A percentile compares a stretch with the other conserved stretches of the same genome.
Conservation (phyloP, 2,329 filamentous ascomycete genomes). For the Hypoxylon sp. region DNA sequence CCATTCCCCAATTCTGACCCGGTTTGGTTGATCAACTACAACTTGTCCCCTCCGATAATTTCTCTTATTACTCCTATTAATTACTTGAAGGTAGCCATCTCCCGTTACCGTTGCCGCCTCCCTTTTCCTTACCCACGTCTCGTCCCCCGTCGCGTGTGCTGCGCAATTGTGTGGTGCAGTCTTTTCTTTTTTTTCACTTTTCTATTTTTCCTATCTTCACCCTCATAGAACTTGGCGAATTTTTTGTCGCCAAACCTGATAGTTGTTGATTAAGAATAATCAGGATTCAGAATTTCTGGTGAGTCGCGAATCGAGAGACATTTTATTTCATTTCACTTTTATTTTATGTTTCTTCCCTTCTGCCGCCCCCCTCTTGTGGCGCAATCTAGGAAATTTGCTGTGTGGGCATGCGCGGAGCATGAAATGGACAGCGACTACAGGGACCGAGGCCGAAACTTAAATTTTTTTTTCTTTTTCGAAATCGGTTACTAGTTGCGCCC, state of each 20-base stretch:
- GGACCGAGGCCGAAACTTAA: slow-evolving; percentile 34
- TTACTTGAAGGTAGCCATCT: slow-evolving; percentile 49
- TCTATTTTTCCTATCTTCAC: slow-evolving; percentile 40
- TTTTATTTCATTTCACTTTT: slow-evolving; percentile 27
- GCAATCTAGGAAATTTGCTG: slow-evolving; percentile 15
- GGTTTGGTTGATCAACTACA: slow-evolving; percentile 46
- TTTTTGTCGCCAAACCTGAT: slow-evolving; percentile 31
- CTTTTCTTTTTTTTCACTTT: slow-evolving; percentile 48
- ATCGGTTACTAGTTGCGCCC: slow-evolving; percentile 20
- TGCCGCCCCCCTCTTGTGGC: slow-evolving; percentile 37
- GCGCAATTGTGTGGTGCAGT: slow-evolving; percentile 50
- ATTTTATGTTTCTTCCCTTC: slow-evolving; percentile 27
- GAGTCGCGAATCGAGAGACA: slow-evolving; percentile 40
- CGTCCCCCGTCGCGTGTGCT: slow-evolving; percentile 48
- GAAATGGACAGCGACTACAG: slow-evolving; percentile 28
- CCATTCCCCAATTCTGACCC: slow-evolving; percentile 45
- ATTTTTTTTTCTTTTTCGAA: slow-evolving; percentile 24
- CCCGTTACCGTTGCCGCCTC: slow-evolving; percentile 52
- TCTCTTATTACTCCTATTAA: slow-evolving; percentile 53
- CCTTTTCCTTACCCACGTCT: slow-evolving; percentile 49
- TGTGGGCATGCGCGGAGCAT: slow-evolving; percentile 36
- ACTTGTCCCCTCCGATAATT: slow-evolving; percentile 53
- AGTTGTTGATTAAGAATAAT: slow-evolving; percentile 44
- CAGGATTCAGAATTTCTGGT: slow-evolving; percentile 44
- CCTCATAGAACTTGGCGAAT: slow-evolving; percentile 46